Evolutionary conservation across 2,329 filamentous ascomycete species (phyloP).

Genomic region (Penicillium sp.): DNA sequence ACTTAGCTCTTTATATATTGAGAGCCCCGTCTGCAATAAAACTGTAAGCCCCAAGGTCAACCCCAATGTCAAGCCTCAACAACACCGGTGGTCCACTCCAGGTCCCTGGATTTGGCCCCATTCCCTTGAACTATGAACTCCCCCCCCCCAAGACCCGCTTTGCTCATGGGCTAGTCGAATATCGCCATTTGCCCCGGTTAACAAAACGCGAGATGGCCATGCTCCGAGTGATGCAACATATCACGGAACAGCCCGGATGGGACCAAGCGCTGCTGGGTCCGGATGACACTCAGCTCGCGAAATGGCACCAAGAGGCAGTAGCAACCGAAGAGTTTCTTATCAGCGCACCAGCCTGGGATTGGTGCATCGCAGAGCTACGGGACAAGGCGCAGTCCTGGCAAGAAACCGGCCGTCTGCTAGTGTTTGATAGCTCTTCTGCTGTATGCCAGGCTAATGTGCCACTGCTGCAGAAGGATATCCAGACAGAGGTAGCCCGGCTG

Average conservation of each 20-base stretch:
- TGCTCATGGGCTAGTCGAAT: conserved; percentile 12
- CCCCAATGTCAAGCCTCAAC: neutral
- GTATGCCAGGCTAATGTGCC: too few species aligned
- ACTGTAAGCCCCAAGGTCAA: neutral
- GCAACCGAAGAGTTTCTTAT: too few species aligned
- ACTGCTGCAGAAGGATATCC: too few species aligned
- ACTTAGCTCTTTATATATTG: neutral
- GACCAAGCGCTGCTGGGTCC: neutral
- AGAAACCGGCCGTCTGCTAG: too few species aligned
- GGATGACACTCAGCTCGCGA: too few species aligned
- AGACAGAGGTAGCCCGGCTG: too few species aligned
- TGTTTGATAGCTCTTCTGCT: too few species aligned
- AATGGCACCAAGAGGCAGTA: too few species aligned
- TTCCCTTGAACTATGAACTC: conserved; percentile 10
- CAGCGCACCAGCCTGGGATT: too few species aligned
- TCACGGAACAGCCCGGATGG: conserved; percentile 9
- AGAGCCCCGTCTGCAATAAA: neutral
- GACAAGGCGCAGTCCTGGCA: too few species aligned
- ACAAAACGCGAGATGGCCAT: conserved; percentile 14
- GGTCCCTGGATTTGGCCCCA: conserved; percentile 8
- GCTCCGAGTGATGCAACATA: conserved; percentile 13
- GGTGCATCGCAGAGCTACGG: too few species aligned
- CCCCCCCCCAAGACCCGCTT: conserved; percentile 7
- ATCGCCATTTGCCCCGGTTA: conserved; percentile 12
- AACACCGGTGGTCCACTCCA: conserved; percentile 6